phyloP scores from a whole-genome alignment of 768 basidiomycete species.

The Leccinum disarticulatum region DNA sequence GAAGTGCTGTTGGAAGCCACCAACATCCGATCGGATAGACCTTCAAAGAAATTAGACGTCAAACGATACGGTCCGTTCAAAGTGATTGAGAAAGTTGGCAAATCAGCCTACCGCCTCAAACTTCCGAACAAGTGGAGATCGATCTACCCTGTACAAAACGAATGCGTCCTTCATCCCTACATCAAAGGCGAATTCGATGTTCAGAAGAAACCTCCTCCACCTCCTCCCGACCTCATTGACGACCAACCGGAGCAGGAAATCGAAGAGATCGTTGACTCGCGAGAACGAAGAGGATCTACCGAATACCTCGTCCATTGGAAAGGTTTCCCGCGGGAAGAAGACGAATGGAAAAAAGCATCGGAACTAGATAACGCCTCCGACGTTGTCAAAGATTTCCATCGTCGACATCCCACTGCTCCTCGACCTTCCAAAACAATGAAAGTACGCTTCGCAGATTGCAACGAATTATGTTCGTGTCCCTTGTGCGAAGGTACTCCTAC shows the following conservation, averaged over 20 bases:
- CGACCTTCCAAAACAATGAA: no score
- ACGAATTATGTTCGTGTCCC: no score
- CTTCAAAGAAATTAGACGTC: not conserved
- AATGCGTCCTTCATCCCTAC: not conserved
- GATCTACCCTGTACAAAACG: not conserved
- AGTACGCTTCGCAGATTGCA: no score
- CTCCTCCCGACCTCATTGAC: not conserved
- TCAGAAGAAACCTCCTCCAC: not conserved
- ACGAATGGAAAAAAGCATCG: not conserved
- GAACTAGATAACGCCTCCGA: no score
- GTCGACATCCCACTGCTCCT: no score
- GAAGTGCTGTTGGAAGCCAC: not conserved
- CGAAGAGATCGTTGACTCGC: not conserved
- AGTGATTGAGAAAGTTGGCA: rapidly evolving
- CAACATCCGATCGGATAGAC: not conserved
- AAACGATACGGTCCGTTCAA: not conserved
- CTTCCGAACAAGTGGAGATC: not conserved
- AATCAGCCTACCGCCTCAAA: not conserved
- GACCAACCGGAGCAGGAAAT: not conserved
- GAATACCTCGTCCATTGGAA: not conserved
- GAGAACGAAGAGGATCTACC: not conserved
- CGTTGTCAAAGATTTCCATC: no score
- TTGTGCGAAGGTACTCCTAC: no score
- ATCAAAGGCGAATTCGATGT: not conserved
- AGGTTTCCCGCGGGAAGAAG: not conserved